Conservation (phyloP, 495 filamentous ascomycete species). For the Podospora pseudocomata region DNA sequence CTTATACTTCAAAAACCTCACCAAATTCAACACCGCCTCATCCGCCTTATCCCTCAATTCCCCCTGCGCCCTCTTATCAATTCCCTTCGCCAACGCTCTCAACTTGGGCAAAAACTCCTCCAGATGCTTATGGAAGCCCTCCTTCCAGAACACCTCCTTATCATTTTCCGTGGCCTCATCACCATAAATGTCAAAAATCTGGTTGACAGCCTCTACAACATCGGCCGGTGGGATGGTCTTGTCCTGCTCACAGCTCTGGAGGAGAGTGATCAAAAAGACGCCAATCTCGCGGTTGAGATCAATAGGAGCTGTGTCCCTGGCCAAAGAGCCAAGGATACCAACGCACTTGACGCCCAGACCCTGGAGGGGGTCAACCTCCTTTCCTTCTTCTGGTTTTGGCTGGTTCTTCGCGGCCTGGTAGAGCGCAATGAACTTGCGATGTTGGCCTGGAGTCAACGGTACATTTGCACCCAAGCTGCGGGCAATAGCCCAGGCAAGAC, state of each 20-base stretch:
- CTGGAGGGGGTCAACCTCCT: conserved; percentile 45
- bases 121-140: conserved; percentile 55
- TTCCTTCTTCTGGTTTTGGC: conserved; percentile 24
- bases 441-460: conserved; percentile 45
- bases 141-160: conserved; percentile 56
- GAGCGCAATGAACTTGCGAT: conserved; percentile 57
- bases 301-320: conserved; percentile 43
- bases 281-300: conserved; percentile 54
- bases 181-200: conserved; percentile 60
- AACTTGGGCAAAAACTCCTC: conserved; percentile 48
- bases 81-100: conserved; percentile 49
- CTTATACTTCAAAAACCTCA: conserved; percentile 59
- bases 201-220: conserved; percentile 55
- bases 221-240: conserved; percentile 41
- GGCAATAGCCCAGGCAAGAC: conserved; percentile 60
- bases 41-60: conserved; percentile 54
- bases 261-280: conserved; percentile 53
- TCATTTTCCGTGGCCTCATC: conserved; percentile 54
- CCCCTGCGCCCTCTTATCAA: conserved; percentile 52
- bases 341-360: conserved; percentile 57
- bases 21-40: conserved; percentile 54
- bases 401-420: conserved; percentile 51
- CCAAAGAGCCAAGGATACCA: conserved; percentile 57
- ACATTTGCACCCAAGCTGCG: conserved; percentile 47
- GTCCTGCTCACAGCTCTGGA: conserved; percentile 37